These are phyloP conservation scores for Phoma herbarum DNA, from an alignment of 2,329 filamentous ascomycete genomes.

Conservation along the genomic window DNA sequence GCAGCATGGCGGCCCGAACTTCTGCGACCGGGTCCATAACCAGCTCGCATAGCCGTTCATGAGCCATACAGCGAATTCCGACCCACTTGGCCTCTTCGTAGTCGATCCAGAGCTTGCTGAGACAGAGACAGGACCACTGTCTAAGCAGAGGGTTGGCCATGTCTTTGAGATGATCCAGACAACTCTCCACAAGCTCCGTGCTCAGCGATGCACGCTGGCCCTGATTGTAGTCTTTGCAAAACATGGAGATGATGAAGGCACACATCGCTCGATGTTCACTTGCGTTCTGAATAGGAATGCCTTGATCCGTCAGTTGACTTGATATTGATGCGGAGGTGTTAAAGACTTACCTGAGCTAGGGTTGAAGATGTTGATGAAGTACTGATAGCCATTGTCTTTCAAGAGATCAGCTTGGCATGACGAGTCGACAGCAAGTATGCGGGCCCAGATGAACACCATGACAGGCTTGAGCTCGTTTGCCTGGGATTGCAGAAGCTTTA, in stretches of 20 bases:
- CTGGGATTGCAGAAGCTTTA: constrained; percentile 94
- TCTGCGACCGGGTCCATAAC: constrained; percentile 89
- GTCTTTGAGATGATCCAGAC: constrained; percentile 82
- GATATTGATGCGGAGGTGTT: neutral
- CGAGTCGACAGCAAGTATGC: constrained; percentile 92
- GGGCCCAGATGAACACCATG: constrained; percentile 99
- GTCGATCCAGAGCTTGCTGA: constrained; percentile 93
- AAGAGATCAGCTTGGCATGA: constrained; percentile 92
- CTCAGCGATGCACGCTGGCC: constrained; percentile 92
- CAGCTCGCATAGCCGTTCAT: constrained; percentile 79
- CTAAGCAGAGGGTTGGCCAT: constrained; percentile 86
- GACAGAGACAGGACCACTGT: constrained; percentile 94
- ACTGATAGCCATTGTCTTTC: constrained; percentile 96
- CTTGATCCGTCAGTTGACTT: constrained; percentile 32
- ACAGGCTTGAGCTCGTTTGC: constrained; percentile 94
- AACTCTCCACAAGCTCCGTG: constrained; percentile 88
- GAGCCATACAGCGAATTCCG: constrained; percentile 88
- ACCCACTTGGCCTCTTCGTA: constrained; percentile 94
- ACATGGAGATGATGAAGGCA: constrained; percentile 95
- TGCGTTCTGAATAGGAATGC: constrained; percentile 84
- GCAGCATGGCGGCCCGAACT: constrained; percentile 90
- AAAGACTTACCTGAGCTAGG: constrained; percentile 68
- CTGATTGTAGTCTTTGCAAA: constrained; percentile 93
- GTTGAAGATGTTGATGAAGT: constrained; percentile 93
- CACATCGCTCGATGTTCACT: constrained; percentile 99